Evolutionary conservation across 164 flowering plant genomes (phyloP).

Genomic region (Taxillus chinensis): DNA sequence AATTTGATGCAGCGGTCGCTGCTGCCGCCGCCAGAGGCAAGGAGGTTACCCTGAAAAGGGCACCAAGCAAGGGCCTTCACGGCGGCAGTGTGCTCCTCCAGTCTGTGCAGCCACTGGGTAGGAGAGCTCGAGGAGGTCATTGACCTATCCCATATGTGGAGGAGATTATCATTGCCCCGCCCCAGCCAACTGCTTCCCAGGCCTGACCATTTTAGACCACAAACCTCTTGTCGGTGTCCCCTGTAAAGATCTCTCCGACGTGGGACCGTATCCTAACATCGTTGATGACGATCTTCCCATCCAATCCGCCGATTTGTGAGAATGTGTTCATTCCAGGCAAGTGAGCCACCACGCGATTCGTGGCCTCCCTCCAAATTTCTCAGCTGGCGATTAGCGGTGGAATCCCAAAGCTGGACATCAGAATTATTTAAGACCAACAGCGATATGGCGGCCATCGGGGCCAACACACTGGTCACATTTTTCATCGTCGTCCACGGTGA

Average conservation of each 20-base stretch:
- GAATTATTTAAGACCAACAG: constrained; percentile 50
- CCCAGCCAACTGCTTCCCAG: constrained; percentile 55
- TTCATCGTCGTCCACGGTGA: constrained; percentile 34
- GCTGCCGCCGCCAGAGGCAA: constrained; percentile 61
- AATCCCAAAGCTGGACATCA: constrained; percentile 55
- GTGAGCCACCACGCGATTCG: constrained; percentile 38
- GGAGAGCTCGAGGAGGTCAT: constrained; percentile 29
- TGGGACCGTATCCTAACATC: constrained; percentile 51
- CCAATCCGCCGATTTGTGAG: constrained; percentile 55
- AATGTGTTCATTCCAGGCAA: constrained; percentile 57
- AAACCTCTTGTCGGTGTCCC: constrained; percentile 55
- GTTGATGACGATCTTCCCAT: constrained; percentile 43
- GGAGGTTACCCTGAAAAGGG: constrained; percentile 53
- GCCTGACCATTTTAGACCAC: constrained; percentile 66
- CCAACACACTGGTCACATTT: constrained; percentile 50
- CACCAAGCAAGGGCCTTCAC: constrained; percentile 71
- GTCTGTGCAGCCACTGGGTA: constrained; percentile 51
- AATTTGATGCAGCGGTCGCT: constrained; percentile 53
- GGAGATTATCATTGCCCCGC: constrained; percentile 63
- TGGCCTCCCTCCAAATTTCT: constrained; percentile 49
- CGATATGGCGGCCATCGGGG: constrained; percentile 54
- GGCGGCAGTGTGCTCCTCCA: constrained; percentile 58
- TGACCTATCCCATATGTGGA: constrained; percentile 51
- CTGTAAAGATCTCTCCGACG: constrained; percentile 36
- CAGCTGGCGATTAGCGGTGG: constrained; percentile 29